A percentile compares a stretch with the other conserved stretches of the same genome.
phyloP scores from a whole-genome alignment of 768 basidiomycete species.

The Clitopilus hobsonii region DNA sequence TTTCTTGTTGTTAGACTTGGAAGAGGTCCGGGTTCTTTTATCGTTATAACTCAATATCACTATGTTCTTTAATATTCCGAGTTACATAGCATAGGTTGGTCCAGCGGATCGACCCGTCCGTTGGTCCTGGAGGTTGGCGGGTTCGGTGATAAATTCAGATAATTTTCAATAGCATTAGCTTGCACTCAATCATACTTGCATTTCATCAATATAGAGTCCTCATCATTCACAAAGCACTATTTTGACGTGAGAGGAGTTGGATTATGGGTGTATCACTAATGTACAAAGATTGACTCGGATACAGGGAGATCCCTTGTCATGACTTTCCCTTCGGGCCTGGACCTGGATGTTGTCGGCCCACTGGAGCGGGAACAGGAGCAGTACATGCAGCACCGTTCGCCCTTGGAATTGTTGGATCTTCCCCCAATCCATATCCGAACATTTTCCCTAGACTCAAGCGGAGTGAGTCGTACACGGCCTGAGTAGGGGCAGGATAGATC shows the following conservation, averaged over 20 bases:
- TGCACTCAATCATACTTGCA: background rate
- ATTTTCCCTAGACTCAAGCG: slow-evolving; percentile 35
- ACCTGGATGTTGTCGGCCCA: no score
- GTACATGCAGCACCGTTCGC: slow-evolving; percentile 10
- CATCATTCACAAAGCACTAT: no score
- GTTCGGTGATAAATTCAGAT: background rate
- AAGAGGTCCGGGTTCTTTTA: background rate
- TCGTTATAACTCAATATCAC: background rate
- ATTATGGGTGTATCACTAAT: no score
- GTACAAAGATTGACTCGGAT: no score
- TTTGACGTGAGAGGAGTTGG: no score
- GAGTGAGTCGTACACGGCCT: slow-evolving; percentile 63
- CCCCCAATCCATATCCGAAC: slow-evolving; percentile 27
- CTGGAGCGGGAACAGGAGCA: no score
- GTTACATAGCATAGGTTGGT: background rate
- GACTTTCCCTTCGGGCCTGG: no score
- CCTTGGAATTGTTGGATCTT: slow-evolving; percentile 7
- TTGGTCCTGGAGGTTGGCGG: background rate
- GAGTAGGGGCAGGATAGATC: slow-evolving; percentile 75
- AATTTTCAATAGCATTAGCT: background rate
- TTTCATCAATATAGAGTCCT: no score
- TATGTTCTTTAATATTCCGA: background rate
- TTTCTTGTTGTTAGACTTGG: background rate
- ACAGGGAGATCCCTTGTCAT: no score
- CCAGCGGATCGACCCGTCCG: background rate